Evolutionary conservation across 805 yeast genomes (phyloP).

Genomic region (Teunomyces cretensis): DNA sequence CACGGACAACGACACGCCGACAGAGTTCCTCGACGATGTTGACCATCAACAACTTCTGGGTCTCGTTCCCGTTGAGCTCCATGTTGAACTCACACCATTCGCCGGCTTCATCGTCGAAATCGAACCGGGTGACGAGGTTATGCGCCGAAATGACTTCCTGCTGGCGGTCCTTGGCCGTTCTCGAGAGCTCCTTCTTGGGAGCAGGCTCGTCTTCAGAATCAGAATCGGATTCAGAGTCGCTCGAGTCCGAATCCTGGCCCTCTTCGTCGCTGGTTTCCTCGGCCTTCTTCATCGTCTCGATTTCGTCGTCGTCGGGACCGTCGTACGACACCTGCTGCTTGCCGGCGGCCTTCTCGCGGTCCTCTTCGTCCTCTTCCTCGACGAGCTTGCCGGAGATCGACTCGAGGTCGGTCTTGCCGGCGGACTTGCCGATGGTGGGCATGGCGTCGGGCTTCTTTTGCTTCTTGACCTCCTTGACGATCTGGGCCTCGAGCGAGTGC

Average conservation of each 20-base stretch:
- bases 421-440: conserved; percentile 71
- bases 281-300: conserved; percentile 83
- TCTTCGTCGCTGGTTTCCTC: conserved; percentile 77
- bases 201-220: conserved; percentile 38
- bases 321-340: conserved; percentile 92
- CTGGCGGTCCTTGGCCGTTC: conserved; percentile 80
- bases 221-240: conserved; percentile 28
- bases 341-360: conserved; percentile 57
- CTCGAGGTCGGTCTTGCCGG: conserved; percentile 51
- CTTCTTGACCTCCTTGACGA: conserved; percentile 77
- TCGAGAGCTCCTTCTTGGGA: conserved; percentile 14
- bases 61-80: conserved; percentile 70
- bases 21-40: conserved; percentile 93
- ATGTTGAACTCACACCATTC: conserved; percentile 91
- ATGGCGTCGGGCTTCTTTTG: conserved; percentile 63
- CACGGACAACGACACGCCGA: conserved; percentile 87
- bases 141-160: conserved; percentile 74
- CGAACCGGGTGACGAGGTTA: conserved; percentile 71
- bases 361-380: conserved; percentile 53
- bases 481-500: conserved; percentile 65
- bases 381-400: conserved; percentile 34
- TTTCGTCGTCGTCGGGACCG: conserved; percentile 92
- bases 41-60: conserved; percentile 94
- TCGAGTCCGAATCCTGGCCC: conserved; percentile 25
- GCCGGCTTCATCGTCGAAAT: conserved; percentile 86